phyloP scores from a whole-genome alignment of 805 yeast genomes.

The Priceomyces fermenticarens region DNA sequence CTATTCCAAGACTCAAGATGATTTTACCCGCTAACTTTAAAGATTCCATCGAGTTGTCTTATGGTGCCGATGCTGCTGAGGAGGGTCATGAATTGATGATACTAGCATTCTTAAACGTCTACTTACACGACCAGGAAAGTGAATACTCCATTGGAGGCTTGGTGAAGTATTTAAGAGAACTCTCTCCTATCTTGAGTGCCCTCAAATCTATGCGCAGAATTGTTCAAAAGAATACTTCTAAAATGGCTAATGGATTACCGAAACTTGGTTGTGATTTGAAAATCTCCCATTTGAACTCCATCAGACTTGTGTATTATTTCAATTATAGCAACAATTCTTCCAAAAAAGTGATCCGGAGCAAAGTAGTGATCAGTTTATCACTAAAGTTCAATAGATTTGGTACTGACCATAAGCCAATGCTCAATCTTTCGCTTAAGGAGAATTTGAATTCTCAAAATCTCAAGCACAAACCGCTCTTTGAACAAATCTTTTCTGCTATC shows the following conservation, averaged over 20 bases:
- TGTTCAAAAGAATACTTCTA: slow-evolving; percentile 10
- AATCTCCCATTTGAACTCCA: slow-evolving; percentile 24
- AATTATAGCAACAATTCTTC: slow-evolving; percentile 22
- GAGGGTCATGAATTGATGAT: slow-evolving; percentile 12
- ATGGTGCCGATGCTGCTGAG: slow-evolving; percentile 4
- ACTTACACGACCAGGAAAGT: slow-evolving; percentile 7
- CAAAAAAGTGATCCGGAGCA: slow-evolving; percentile 35
- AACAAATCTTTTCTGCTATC: slow-evolving; percentile 27
- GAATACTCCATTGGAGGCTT: slow-evolving; percentile 27
- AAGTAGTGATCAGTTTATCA: slow-evolving; percentile 23
- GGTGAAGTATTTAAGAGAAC: slow-evolving; percentile 29
- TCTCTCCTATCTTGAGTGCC: slow-evolving; percentile 27
- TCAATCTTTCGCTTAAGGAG: slow-evolving; percentile 32
- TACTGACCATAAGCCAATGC: slow-evolving; percentile 14
- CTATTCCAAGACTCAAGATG: slow-evolving; percentile 14
- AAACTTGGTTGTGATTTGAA: slow-evolving; percentile 31
- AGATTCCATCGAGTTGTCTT: slow-evolving; percentile 11
- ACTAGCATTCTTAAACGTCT: slow-evolving; percentile 13
- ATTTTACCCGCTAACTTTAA: slow-evolving; percentile 15
- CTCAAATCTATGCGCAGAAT: slow-evolving; percentile 15
- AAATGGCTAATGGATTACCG: slow-evolving; percentile 28
- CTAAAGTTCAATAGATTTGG: slow-evolving; percentile 32
- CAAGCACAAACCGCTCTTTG: slow-evolving; percentile 38
- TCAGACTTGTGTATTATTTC: slow-evolving; percentile 30
- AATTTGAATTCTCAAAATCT: slow-evolving; percentile 34